Conservation (phyloP, 2,329 filamentous ascomycete genomes). For the Apiospora arundinis region DNA sequence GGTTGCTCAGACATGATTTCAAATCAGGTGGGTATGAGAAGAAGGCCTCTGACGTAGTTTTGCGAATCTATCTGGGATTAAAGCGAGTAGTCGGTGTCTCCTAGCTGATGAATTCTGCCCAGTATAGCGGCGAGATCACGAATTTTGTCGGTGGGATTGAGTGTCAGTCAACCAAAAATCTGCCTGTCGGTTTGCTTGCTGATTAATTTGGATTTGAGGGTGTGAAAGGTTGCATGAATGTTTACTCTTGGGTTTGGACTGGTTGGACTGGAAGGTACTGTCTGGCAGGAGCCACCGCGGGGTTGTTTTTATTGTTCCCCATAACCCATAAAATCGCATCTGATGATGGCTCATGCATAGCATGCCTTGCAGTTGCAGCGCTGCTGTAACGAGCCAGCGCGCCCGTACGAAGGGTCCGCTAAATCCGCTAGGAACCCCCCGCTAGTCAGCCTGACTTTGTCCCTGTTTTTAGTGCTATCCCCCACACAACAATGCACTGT, state of each 20-base stretch:
- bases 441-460: slow-evolving; percentile 13
- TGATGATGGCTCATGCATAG: slow-evolving; percentile 9
- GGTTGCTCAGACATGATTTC: slow-evolving; percentile 49
- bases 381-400: background rate
- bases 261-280: too few species aligned
- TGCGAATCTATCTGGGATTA: background rate
- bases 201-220: background rate
- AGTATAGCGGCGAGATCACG: background rate
- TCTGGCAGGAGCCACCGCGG: slow-evolving; percentile 3
- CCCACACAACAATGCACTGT: background rate
- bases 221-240: slow-evolving; percentile 9
- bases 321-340: slow-evolving; percentile 1
- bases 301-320: slow-evolving; percentile 8
- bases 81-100: background rate
- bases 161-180: background rate
- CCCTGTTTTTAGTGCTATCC: background rate
- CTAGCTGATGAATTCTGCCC: background rate
- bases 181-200: background rate
- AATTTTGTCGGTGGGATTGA: background rate
- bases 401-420: background rate
- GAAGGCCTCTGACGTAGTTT: slow-evolving; percentile 2
- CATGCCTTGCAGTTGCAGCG: background rate
- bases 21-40: slow-evolving; percentile 10
- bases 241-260: background rate
- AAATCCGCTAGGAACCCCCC: background rate